Evolutionary conservation across 805 yeast species (phyloP).

Genomic region (Ogataea wickerhamii): DNA sequence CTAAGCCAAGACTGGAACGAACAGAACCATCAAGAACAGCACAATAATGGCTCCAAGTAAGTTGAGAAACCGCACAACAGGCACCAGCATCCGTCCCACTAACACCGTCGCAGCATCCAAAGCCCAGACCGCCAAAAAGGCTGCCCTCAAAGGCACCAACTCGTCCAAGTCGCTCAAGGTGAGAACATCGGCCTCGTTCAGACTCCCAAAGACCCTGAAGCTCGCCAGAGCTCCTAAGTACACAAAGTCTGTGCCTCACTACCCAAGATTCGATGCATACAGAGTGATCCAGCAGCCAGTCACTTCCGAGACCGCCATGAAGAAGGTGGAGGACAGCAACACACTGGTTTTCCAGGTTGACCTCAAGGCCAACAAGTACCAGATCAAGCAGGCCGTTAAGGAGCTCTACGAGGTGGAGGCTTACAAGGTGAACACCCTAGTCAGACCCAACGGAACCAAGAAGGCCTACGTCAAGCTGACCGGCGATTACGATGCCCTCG

Average conservation of each 20-base stretch:
- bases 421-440: conserved; percentile 89
- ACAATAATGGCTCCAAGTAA: conserved; percentile 35
- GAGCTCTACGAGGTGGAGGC: conserved; percentile 97
- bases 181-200: conserved; percentile 94
- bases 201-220: conserved; percentile 95
- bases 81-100: too few species aligned
- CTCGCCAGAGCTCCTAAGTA: conserved; percentile 93
- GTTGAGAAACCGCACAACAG: too few species aligned
- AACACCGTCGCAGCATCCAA: conserved; percentile 49
- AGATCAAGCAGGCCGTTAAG: conserved; percentile 97
- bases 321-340: conserved; percentile 99
- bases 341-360: conserved; percentile 98
- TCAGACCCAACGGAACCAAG: conserved; percentile 99
- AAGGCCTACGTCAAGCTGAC: conserved; percentile 99
- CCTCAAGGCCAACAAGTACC: conserved; percentile 95
- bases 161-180: conserved; percentile 86
- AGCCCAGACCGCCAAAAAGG: conserved; percentile 98
- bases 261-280: conserved; percentile 95
- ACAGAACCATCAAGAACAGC: too few species aligned
- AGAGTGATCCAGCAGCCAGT: conserved; percentile 91
- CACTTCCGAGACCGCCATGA: conserved; percentile 98
- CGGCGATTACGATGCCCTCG: conserved; percentile 99
- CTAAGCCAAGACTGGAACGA: too few species aligned
- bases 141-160: conserved; percentile 96
- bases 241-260: conserved; percentile 96